These are phyloP conservation scores for Leptomonas pyrrhocoris DNA, from an alignment of 208 protist genomes.

Conservation along the genomic window DNA sequence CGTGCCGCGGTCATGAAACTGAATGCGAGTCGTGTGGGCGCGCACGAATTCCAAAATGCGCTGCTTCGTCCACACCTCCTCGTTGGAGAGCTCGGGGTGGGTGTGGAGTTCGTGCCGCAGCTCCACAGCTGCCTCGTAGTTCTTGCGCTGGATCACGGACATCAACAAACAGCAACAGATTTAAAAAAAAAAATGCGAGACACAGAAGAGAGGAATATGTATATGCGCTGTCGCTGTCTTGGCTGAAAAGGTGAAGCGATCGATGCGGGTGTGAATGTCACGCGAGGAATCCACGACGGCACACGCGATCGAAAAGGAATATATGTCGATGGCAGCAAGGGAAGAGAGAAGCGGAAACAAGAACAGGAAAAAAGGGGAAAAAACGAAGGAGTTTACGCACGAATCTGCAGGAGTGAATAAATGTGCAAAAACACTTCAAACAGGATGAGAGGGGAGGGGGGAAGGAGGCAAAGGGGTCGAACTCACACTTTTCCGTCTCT, in stretches of 20 bases:
- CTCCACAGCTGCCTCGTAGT: conserved; percentile 28
- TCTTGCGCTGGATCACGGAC: conserved; percentile 3
- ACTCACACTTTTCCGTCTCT: too few relatives aligned
- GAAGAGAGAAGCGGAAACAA: conserved; percentile 1
- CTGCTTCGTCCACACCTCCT: conserved; percentile 57
- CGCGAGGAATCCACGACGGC: too few relatives aligned
- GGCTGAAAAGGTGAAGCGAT: too few relatives aligned
- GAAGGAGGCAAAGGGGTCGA: too few relatives aligned
- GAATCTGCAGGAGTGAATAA: neutral
- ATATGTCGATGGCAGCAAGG: too few relatives aligned
- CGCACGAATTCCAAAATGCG: conserved; percentile 36
- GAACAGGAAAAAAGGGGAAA: neutral
- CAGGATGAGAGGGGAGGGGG: too few relatives aligned
- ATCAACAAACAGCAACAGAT: conserved; percentile 7
- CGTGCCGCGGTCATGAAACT: conserved; percentile 35
- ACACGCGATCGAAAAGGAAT: too few relatives aligned
- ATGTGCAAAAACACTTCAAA: too few relatives aligned
- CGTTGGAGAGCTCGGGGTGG: conserved; percentile 52
- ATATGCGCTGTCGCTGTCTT: too few relatives aligned
- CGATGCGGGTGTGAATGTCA: too few relatives aligned
- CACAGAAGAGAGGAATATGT: too few relatives aligned
- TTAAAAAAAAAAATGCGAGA: too few relatives aligned
- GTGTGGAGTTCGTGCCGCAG: conserved; percentile 45
- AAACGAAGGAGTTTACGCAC: conserved; percentile 3
- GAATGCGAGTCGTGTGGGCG: conserved; percentile 31